Evolutionary conservation across 2,329 filamentous ascomycete species (phyloP), one percentile per base, ranked within the genome.

Genomic region (Aspergillus neoniger): DNA sequence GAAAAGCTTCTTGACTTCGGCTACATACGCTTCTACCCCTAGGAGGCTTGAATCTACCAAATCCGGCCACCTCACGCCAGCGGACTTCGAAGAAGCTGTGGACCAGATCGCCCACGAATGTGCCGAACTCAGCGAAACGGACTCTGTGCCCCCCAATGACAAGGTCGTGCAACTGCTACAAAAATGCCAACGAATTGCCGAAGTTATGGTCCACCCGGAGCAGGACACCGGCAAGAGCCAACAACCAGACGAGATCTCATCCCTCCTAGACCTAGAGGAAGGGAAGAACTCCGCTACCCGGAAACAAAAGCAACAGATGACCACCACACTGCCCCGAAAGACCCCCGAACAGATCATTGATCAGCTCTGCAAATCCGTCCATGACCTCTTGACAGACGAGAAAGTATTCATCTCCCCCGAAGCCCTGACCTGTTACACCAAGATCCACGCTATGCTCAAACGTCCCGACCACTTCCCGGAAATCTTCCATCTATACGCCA

Each of bases 401-500:
- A 87, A 89, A 62, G 88, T 97, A 51, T 91, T 92, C 77, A 90
- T 98, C 71, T 90, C 91, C 4, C 86, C 89, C 8, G 80, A 84
- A 30, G 80, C 94, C 36, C 85, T 98, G 41, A 81, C 85, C 59
- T 76, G 85, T 67, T 98, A 97, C 76, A 88, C 96, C 63, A 82
- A 85, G 39, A 86, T 91, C 48, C 92, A 96, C 74, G 83, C 88
- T 28, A 83, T 88, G 10, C 84, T 98, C 47, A 85, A 87, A 63
- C 87, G 85, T 59, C 88, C 92, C 2, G 86, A 91, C 65, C 88
- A 90, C 48, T 85, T 98, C 63, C 92, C 94, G 6, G 85, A 88
- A 61, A 86, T 92, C 44, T 89, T 99, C 71, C 81, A 88, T 58
- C 83, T 97, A 56, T 98, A 94, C 74, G 91, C 91, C 52, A 86